Conservation (phyloP, 2,329 filamentous ascomycete species). For the Ophiostoma novo-ulmi region DNA sequence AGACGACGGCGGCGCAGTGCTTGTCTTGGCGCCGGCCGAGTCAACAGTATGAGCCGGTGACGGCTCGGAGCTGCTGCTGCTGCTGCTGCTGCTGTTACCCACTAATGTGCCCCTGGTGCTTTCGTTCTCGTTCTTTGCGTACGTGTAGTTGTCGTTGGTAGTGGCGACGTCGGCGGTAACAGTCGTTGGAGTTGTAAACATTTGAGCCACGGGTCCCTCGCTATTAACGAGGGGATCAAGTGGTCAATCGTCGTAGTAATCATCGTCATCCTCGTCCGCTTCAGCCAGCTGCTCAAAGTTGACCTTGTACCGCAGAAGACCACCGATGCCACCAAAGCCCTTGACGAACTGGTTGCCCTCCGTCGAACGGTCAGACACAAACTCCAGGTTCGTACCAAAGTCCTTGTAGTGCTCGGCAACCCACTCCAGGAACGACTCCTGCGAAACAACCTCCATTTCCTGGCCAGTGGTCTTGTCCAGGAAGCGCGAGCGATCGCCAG, state of each 20-base stretch:
- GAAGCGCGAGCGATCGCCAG: conserved; percentile 70
- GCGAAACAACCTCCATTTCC: conserved; percentile 90
- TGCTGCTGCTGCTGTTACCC: not conserved
- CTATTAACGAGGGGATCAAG: conserved; percentile 76
- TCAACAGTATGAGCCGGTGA: conserved; percentile 24
- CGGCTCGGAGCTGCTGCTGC: conserved; percentile 30
- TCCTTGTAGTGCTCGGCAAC: conserved; percentile 98
- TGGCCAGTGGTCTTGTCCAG: conserved; percentile 93
- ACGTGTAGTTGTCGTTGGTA: conserved; percentile 4
- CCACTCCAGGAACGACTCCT: conserved; percentile 97
- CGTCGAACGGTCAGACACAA: conserved; percentile 93
- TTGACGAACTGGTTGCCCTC: conserved; percentile 99
- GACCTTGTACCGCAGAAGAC: conserved; percentile 97
- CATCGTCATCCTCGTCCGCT: conserved; percentile 81
- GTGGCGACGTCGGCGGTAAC: conserved; percentile 29
- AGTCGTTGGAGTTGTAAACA: conserved; percentile 34
- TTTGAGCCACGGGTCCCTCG: conserved; percentile 75
- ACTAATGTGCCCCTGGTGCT: conserved; percentile 6
- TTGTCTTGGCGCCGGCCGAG: conserved; percentile 4
- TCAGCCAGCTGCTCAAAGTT: conserved; percentile 99
- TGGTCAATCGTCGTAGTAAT: conserved; percentile 91
- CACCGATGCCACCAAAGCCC: conserved; percentile 97
- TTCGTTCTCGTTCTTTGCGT: conserved; percentile 13
- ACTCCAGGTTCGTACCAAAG: conserved; percentile 91
- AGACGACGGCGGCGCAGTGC: conserved; percentile 18